Percentiles rank a stretch among this genome's conserved stretches.
Evolutionary conservation across 2,329 filamentous ascomycete species (phyloP).

Genomic region (Aspergillus aculeatus): DNA sequence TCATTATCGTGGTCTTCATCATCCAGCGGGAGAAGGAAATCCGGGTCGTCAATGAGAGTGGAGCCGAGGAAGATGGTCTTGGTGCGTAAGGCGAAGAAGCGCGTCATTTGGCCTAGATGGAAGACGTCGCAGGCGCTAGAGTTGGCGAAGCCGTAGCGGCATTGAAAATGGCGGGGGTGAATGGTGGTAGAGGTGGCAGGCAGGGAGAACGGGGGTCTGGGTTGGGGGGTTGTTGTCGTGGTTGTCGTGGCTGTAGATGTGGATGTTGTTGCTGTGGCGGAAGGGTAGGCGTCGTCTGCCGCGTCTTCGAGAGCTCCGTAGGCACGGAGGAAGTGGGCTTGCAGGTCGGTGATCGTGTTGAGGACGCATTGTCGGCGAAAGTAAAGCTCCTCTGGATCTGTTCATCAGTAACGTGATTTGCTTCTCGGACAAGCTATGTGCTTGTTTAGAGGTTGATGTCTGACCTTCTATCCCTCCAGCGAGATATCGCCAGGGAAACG

Average conservation of each 20-base stretch:
- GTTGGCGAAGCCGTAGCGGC: constrained; percentile 42
- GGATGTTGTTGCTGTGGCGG: not conserved
- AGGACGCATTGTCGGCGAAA: constrained; percentile 42
- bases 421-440: too few relatives aligned
- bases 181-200: constrained; percentile 18
- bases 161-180: constrained; percentile 36
- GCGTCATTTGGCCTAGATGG: constrained; percentile 46
- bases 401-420: not conserved
- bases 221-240: constrained; percentile 10
- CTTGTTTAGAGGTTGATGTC: not conserved
- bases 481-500: constrained; percentile 39
- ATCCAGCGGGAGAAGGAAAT: constrained; percentile 24
- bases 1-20: constrained; percentile 12
- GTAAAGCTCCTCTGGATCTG: constrained; percentile 41
- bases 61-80: constrained; percentile 45
- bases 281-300: not conserved
- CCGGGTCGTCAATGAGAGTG: constrained; percentile 34
- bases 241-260: not conserved
- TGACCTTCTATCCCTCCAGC: not conserved
- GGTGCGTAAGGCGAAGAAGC: constrained; percentile 43
- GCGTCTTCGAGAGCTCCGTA: constrained; percentile 40
- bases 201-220: constrained; percentile 11
- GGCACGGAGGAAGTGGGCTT: constrained; percentile 42
- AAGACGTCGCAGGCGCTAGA: constrained; percentile 46
- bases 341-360: constrained; percentile 44